A percentile compares a stretch with the other conserved stretches of the same genome.
Evolutionary conservation across 371 early-diverging fungal genomes (phyloP).

Genomic region (Mucor indicus): DNA sequence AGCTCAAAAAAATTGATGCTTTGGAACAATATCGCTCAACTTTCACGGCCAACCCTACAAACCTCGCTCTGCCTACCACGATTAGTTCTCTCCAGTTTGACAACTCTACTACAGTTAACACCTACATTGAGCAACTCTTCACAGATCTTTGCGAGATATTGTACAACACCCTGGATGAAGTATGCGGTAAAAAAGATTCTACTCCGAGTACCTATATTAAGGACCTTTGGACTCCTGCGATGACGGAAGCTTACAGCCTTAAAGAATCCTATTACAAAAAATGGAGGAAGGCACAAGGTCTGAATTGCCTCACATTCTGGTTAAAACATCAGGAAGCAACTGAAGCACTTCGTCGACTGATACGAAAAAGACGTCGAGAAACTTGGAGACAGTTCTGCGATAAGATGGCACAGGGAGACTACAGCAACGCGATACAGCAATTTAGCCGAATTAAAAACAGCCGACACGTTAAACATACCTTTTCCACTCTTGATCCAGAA

Average conservation of each 20-base stretch:
- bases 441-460: neutral
- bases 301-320: constrained; percentile 8
- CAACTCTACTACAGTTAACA: no score
- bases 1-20: no score
- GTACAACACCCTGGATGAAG: neutral
- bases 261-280: constrained; percentile 6
- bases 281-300: constrained; percentile 6
- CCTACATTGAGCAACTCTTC: no score
- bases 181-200: neutral
- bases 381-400: constrained; percentile 15
- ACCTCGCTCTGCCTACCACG: no score
- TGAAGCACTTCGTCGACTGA: neutral
- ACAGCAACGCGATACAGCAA: neutral
- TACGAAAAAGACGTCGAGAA: constrained; percentile 2
- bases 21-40: no score
- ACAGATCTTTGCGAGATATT: no score
- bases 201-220: neutral
- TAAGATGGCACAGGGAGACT: neutral
- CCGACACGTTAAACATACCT: neutral
- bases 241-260: neutral
- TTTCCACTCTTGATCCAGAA: neutral
- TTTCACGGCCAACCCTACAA: no score
- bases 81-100: no score
- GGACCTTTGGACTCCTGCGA: neutral
- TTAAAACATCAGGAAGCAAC: constrained; percentile 10